Evolutionary conservation across 768 basidiomycete genomes (phyloP), one percentile per base, ranked within the genome.

Genomic region (Boletus insuetus): DNA sequence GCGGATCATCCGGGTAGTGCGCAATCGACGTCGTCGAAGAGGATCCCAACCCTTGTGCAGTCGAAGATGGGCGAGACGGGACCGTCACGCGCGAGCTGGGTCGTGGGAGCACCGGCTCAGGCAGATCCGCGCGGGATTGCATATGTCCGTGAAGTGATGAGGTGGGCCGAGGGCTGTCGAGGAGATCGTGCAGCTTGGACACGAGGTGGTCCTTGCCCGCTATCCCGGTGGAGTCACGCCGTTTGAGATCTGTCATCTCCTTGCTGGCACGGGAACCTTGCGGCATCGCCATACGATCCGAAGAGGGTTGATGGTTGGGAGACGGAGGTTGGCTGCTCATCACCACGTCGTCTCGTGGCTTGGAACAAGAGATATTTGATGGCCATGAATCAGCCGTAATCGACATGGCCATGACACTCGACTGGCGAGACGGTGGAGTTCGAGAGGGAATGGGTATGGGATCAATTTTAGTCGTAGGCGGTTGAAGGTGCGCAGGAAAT

Each of bases 181-280:
- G 74, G 11, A 84, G 69, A 54, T 81, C 79, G 31, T 79, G 71
- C 9, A 85, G 65, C 54, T 78, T 75, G 37, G 71, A 65, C 62
- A 61, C 74, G 68, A 67, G 62, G 60, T 61, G 68, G 43, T 71
- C 67, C 48, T 70, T 72, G 44, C 58, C 50, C 61, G 46, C 39
- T 54, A 62, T 49, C 44, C 62, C 67, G 29, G 38, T 24, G 10
- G 60, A 61, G 13, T 63, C 61, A 31, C 62, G 56, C 31, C 62
- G 54, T 40, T 64, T 58, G 14, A 64, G 49, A 46, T 71, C 66
- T 35, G 58, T 49, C 49, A 58, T 54, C 51, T 62, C 58, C 61
- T 60, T 63, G 45, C 19, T 40, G 4, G 58, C 14, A 53, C 64
- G 63, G 20, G 65, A 49, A 41, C 56, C 67, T 32, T 67, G 61